Evolutionary conservation across 805 yeast species (phyloP).

Genomic region (Huiozyma naganishii): DNA sequence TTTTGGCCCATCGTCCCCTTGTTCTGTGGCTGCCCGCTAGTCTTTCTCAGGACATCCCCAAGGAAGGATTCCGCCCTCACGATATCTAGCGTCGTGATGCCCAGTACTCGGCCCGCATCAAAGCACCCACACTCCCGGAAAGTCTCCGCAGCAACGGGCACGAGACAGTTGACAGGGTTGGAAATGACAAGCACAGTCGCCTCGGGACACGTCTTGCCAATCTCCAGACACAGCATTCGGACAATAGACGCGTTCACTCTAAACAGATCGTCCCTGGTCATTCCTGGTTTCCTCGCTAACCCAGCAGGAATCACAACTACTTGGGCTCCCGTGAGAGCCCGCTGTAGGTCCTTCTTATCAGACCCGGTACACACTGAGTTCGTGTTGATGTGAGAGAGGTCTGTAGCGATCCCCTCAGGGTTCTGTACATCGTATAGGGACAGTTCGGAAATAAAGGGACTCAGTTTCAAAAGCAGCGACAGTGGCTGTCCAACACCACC

Average conservation of each 20-base stretch:
- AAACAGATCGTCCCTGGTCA: slow-evolving; percentile 80
- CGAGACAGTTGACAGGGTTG: slow-evolving; percentile 78
- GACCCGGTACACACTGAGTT: slow-evolving; percentile 58
- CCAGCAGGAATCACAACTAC: slow-evolving; percentile 86
- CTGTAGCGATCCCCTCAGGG: slow-evolving; percentile 76
- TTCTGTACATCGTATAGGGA: slow-evolving; percentile 64
- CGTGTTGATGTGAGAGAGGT: slow-evolving; percentile 69
- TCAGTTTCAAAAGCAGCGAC: slow-evolving; percentile 55
- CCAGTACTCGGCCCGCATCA: slow-evolving; percentile 68
- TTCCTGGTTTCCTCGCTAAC: slow-evolving; percentile 83
- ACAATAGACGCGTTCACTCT: slow-evolving; percentile 77
- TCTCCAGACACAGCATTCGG: slow-evolving; percentile 60
- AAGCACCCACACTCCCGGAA: slow-evolving; percentile 60
- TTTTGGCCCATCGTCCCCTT: slow-evolving; percentile 39
- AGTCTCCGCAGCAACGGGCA: slow-evolving; percentile 75
- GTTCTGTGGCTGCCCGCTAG: slow-evolving; percentile 2
- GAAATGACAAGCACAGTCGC: slow-evolving; percentile 61
- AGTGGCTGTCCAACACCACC: slow-evolving; percentile 78
- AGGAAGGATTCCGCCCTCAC: slow-evolving; percentile 64
- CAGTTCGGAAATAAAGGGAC: slow-evolving; percentile 59
- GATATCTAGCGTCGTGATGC: slow-evolving; percentile 74
- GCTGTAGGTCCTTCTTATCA: slow-evolving; percentile 52
- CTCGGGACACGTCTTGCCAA: slow-evolving; percentile 55
- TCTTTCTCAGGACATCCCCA: slow-evolving; percentile 24
- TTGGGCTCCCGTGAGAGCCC: slow-evolving; percentile 70